These are phyloP conservation scores for Bacterosira constricta DNA, from an alignment of 108 stramenopile species.

Conservation along the genomic window DNA sequence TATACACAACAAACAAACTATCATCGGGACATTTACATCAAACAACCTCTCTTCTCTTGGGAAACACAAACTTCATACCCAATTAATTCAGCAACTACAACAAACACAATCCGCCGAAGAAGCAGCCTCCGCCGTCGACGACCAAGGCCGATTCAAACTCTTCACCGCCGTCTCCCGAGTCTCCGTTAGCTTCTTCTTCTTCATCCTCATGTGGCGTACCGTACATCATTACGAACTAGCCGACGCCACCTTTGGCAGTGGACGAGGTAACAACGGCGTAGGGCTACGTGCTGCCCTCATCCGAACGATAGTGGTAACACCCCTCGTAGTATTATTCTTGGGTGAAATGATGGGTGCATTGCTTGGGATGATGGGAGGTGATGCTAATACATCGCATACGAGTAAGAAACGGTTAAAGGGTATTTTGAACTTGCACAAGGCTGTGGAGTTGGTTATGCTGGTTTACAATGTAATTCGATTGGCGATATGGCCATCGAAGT, in stretches of 20 bases:
- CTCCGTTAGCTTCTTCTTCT: conserved; percentile 75
- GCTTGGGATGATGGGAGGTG: conserved; percentile 45
- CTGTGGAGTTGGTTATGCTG: conserved; percentile 66
- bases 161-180: conserved; percentile 75
- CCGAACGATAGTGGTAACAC: conserved; percentile 51
- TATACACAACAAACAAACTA: no score
- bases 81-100: conserved; percentile 26
- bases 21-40: no score
- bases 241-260: conserved; percentile 51
- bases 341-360: conserved; percentile 81
- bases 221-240: conserved; percentile 84
- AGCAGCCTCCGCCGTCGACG: conserved; percentile 60
- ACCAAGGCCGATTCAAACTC: conserved; percentile 75
- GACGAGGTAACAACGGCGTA: neutral
- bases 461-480: conserved; percentile 72
- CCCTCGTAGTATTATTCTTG: conserved; percentile 65
- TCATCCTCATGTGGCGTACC: conserved; percentile 85
- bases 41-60: no score
- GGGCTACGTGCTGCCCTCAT: conserved; percentile 19
- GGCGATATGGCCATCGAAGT: conserved; percentile 59
- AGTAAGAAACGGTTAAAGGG: conserved; percentile 83
- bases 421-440: conserved; percentile 82
- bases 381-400: conserved; percentile 28
- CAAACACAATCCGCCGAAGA: conserved; percentile 24
- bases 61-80: no score